phyloP scores from a whole-genome alignment of 192 early-diverging fungal genomes.

The Backusella parvicylindrica region DNA sequence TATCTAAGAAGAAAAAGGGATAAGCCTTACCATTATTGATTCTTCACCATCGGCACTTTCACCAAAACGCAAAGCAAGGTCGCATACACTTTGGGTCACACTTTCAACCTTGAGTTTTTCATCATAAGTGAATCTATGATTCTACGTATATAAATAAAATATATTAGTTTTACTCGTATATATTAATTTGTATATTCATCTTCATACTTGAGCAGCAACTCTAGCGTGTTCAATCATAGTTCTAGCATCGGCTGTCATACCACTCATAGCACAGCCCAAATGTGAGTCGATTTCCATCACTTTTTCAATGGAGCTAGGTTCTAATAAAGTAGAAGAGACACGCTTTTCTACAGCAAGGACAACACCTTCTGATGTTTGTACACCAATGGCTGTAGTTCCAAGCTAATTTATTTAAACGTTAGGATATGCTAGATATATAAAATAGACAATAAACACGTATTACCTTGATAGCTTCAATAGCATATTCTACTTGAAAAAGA shows the following conservation, averaged over 20 bases:
- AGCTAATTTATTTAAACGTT: conserved; percentile 40
- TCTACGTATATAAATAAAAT: conserved; percentile 44
- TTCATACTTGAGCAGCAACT: conserved; percentile 83
- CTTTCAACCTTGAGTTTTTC: conserved; percentile 95
- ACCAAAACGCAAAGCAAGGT: conserved; percentile 95
- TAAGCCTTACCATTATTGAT: conserved; percentile 82
- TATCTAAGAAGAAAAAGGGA: not conserved
- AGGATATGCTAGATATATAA: not conserved
- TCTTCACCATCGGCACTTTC: conserved; percentile 96
- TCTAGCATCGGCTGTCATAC: conserved; percentile 92
- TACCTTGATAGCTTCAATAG: conserved; percentile 99
- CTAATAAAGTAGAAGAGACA: conserved; percentile 88
- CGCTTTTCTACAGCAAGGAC: conserved; percentile 97
- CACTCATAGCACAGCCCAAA: conserved; percentile 96
- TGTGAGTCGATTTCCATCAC: conserved; percentile 95
- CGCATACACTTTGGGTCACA: conserved; percentile 97
- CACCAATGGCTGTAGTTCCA: conserved; percentile 96
- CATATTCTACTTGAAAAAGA: conserved; percentile 99
- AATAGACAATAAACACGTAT: not conserved
- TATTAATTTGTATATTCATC: not conserved
- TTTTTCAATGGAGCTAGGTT: conserved; percentile 95
- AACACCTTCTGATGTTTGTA: conserved; percentile 92
- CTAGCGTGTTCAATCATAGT: conserved; percentile 99
- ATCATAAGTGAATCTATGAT: conserved; percentile 94
- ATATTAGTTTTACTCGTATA: not conserved